Evolutionary conservation across 1,139 yeast species (phyloP).

Genomic region (Taiozyma sp.): DNA sequence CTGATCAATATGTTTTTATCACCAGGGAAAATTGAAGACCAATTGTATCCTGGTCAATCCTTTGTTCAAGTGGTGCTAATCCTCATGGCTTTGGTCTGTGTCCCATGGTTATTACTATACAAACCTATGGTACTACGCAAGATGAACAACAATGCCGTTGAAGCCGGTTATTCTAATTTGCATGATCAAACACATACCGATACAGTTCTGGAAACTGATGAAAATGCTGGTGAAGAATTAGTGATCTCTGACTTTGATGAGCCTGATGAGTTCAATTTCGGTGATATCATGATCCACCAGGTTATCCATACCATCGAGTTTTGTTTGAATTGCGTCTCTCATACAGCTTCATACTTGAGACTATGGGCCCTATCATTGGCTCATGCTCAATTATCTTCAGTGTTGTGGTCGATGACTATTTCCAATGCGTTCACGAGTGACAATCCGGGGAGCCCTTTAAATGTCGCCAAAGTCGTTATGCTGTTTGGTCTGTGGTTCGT

Average conservation of each 20-base stretch:
- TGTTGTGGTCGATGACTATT: constrained; percentile 86
- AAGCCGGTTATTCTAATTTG: constrained; percentile 19
- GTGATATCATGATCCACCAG: constrained; percentile 95
- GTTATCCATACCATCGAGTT: constrained; percentile 98
- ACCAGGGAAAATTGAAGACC: constrained; percentile 69
- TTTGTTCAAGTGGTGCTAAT: constrained; percentile 54
- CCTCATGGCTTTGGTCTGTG: constrained; percentile 60
- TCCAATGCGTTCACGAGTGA: constrained; percentile 44
- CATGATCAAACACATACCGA: constrained; percentile 31
- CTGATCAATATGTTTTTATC: constrained; percentile 74
- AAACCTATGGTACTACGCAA: constrained; percentile 52
- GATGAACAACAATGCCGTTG: constrained; percentile 20
- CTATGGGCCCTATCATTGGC: constrained; percentile 97
- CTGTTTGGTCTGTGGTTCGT: constrained; percentile 78
- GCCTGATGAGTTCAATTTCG: constrained; percentile 49
- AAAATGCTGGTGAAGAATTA: constrained; percentile 24
- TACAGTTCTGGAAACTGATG: constrained; percentile 26
- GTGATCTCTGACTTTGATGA: constrained; percentile 17
- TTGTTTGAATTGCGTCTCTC: constrained; percentile 95
- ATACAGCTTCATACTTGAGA: constrained; percentile 94
- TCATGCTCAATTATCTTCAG: constrained; percentile 96
- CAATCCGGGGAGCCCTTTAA: constrained; percentile 27
- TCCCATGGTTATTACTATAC: constrained; percentile 66
- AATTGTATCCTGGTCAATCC: constrained; percentile 59
- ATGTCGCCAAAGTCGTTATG: constrained; percentile 29